Conservation (phyloP, 306 rosid species). For the Cicer yamashitae region DNA sequence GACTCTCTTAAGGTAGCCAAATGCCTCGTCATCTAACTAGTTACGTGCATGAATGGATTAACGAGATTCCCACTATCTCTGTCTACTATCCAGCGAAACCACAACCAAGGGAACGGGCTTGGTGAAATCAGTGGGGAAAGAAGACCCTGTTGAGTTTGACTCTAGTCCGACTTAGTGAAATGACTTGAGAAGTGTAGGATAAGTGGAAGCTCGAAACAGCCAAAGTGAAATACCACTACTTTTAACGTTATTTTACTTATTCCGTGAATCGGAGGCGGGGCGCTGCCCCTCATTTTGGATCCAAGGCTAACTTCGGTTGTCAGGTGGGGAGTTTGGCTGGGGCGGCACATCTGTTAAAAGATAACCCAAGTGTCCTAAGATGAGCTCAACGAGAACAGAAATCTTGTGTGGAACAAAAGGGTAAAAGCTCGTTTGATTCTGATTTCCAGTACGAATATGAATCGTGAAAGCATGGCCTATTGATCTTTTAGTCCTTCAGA, state of each 20-base stretch:
- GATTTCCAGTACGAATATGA: too few species aligned
- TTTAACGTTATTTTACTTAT: too few species aligned
- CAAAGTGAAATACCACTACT: background rate
- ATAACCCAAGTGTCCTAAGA: slow-evolving; percentile 28
- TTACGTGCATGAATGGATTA: too few species aligned
- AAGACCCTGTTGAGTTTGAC: slow-evolving; percentile 30
- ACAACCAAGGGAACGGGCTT: too few species aligned
- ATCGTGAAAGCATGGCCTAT: too few species aligned
- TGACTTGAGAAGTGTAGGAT: slow-evolving; percentile 48
- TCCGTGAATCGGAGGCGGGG: too few species aligned
- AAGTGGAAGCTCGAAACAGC: slow-evolving; percentile 33
- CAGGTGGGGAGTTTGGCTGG: slow-evolving; percentile 35
- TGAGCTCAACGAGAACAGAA: slow-evolving; percentile 32
- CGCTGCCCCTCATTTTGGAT: background rate
- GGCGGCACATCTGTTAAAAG: slow-evolving; percentile 32
- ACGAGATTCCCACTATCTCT: too few species aligned
- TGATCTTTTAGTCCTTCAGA: too few species aligned
- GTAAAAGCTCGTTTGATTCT: background rate
- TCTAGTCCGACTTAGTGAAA: slow-evolving; percentile 23
- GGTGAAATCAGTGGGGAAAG: slow-evolving; percentile 5
- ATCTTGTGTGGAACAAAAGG: slow-evolving; percentile 38
- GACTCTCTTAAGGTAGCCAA: too few species aligned
- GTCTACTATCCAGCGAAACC: too few species aligned
- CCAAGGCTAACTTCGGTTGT: slow-evolving; percentile 6
- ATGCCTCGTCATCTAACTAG: too few species aligned